Evolutionary conservation across 2,329 filamentous ascomycete genomes (phyloP).

Genomic region (Aureobasidium sp.): DNA sequence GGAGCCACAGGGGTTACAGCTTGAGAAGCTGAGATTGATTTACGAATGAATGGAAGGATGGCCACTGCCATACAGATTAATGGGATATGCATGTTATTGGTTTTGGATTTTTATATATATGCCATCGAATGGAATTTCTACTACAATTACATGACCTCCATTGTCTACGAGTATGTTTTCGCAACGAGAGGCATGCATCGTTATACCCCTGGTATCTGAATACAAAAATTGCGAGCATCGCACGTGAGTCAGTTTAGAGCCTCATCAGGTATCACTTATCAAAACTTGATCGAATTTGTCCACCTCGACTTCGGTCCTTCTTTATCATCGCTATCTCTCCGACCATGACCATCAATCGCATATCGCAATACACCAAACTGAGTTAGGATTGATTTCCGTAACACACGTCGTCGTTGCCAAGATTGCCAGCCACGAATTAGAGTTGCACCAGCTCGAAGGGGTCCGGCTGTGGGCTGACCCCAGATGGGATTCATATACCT

Average conservation of each 20-base stretch:
- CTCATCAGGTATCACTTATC: background rate
- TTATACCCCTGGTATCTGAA: background rate
- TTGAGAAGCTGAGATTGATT: background rate
- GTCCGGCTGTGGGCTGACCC: slow-evolving; percentile 10
- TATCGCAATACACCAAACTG: background rate
- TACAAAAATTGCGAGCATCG: background rate
- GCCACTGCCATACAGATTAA: background rate
- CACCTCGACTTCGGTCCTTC: slow-evolving; percentile 6
- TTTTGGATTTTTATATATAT: background rate
- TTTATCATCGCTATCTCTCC: background rate
- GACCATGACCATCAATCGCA: background rate
- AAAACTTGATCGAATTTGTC: background rate
- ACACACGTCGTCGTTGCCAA: slow-evolving; percentile 14
- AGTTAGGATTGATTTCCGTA: slow-evolving; percentile 3
- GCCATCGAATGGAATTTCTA: background rate
- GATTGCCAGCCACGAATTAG: background rate
- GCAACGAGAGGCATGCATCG: background rate
- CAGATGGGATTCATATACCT: background rate
- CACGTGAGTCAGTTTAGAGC: background rate
- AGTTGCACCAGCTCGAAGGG: background rate
- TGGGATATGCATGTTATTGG: background rate
- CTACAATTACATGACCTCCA: no score
- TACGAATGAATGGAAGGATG: background rate
- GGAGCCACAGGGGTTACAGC: slow-evolving; percentile 5
- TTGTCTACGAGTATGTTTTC: background rate